Base-by-base conservation (phyloP, 2,329 filamentous ascomycete species). In the Botrytis byssoidea region DNA sequence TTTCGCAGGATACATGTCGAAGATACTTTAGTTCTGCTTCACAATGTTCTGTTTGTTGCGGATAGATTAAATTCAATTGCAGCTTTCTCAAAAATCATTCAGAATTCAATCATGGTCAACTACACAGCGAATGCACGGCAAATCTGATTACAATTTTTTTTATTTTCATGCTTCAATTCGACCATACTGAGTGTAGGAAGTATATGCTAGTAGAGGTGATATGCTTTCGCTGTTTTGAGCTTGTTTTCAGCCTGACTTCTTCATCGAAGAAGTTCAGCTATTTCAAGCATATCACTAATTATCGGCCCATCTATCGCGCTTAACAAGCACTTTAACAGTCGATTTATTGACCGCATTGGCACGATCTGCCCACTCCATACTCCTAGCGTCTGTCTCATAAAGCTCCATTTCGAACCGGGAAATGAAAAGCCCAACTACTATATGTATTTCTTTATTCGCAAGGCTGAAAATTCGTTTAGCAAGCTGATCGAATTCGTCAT, bases 361-460 rank as follows among this genome's bases (percentile, higher is more conserved):
- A 37, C 14, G 18, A 61, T 70, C 68, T 10, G 35, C 55, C 68
- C 68, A 61, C 37, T 70, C 51, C 51, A 70, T 60, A 25, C 18
- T 61, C 10, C 18, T n/a, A 12, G 51, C 55, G 16, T 65, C 63
- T 18, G 70, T 72, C 18, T 72, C 25, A 16, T 29, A 72, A 8
- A 72, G 70, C n/a, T 67, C 37, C 10, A 67, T 60, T 14, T 59
- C 70, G 10, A 66, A 72, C 5, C 48, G 63, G 4, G 29, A 29
- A 18, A 61, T 37, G 16, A 70, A 22, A 4, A 46, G 37, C 7
- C 37, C 51, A 5, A 70, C 10, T 9, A 25, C 22, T 40, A 70
- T 25, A 44, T 61, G 46, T n/a, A 70, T 60, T 29, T 70, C 12
- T 44, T 40, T 16, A 32, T 60, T 29, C 7, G 67, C 67, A 12